These are phyloP conservation scores for Protomyces gravidus DNA, from an alignment of 1,139 yeast species.

Conservation along the genomic window DNA sequence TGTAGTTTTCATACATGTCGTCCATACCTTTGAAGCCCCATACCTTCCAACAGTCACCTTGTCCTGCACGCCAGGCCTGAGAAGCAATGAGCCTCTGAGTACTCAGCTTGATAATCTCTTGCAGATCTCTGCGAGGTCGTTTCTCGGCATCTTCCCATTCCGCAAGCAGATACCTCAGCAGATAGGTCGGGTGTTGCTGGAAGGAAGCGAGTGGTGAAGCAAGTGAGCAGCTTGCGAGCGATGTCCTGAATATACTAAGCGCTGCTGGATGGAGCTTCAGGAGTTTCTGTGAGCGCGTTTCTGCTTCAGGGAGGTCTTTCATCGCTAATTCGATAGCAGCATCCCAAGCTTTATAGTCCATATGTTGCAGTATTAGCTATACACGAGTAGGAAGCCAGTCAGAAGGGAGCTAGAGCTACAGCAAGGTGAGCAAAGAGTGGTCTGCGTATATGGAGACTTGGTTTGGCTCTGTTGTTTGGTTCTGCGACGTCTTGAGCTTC, in stretches of 20 bases:
- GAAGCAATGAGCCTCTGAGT: slow-evolving; percentile 3
- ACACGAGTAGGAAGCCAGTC: too few species aligned
- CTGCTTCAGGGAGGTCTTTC: neutral
- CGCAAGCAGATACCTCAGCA: slow-evolving; percentile 16
- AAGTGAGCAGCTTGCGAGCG: neutral
- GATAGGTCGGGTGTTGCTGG: slow-evolving; percentile 21
- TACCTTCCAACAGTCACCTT: slow-evolving; percentile 13
- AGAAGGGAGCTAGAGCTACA: too few species aligned
- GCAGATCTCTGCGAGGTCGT: neutral
- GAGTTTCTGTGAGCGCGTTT: slow-evolving; percentile 11
- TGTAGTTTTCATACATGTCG: slow-evolving; percentile 10
- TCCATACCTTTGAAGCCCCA: slow-evolving; percentile 26
- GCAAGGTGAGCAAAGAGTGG: too few species aligned
- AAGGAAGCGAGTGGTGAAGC: slow-evolving; percentile 18
- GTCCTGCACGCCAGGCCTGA: slow-evolving; percentile 20
- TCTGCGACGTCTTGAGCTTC: too few species aligned
- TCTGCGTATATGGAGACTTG: too few species aligned
- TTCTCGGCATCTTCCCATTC: slow-evolving; percentile 20
- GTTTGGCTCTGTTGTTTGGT: too few species aligned
- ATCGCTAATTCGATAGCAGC: slow-evolving; percentile 13
- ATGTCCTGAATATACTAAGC: slow-evolving; percentile 6
- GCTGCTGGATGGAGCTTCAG: slow-evolving; percentile 4
- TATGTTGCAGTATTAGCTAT: too few species aligned
- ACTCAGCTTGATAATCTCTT: slow-evolving; percentile 2
- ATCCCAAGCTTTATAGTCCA: slow-evolving; percentile 22